Evolutionary conservation across 2,329 filamentous ascomycete genomes (phyloP), one percentile per base, ranked within the genome.

Genomic region (Cladorrhinum sp.): DNA sequence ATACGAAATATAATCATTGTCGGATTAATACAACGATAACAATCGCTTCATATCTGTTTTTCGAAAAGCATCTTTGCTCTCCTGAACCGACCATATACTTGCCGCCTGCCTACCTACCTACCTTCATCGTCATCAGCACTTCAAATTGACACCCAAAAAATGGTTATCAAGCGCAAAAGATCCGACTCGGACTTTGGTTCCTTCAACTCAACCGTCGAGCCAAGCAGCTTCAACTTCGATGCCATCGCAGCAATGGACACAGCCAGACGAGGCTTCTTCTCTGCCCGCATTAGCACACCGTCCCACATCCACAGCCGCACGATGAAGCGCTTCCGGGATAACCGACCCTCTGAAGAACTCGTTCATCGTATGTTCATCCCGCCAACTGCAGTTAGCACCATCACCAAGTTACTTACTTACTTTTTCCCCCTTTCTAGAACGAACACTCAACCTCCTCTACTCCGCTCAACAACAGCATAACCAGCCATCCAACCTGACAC

Each of bases 81-180:
- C 33, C 12, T 36, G 33, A 16, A 16, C 42, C 16, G 36, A 46
- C 10, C 42, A 21, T 18, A 18, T 46, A 5, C n/a, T 18, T 18
- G 18, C 42, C n/a, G n/a, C n/a, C n/a, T n/a, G n/a, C n/a, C n/a
- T n/a, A n/a, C n/a, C n/a, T n/a, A n/a, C n/a, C 42, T 46, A 46
- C 42, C 4, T 50, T 50, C 18, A 33, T 50, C 8, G 3, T 12
- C 18, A 48, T 2, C n/a, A 14, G 23, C 46, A 20, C 4, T 20
- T 14, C 20, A n/a, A n/a, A 50, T 28, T 36, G 16, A 48, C 18
- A 18, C 18, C 28, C 7, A 24, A 16, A 62, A 55, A 20, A 85
- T 84, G 82, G 71, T 79, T 24, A 75, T 86, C 69, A 88, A 88
- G 72, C 84, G 86, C 73, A 88, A 88, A 77, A 81, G 84, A 49